Conservation (phyloP, 2,329 filamentous ascomycete genomes). For the Phyllosticta citribraziliensis region DNA sequence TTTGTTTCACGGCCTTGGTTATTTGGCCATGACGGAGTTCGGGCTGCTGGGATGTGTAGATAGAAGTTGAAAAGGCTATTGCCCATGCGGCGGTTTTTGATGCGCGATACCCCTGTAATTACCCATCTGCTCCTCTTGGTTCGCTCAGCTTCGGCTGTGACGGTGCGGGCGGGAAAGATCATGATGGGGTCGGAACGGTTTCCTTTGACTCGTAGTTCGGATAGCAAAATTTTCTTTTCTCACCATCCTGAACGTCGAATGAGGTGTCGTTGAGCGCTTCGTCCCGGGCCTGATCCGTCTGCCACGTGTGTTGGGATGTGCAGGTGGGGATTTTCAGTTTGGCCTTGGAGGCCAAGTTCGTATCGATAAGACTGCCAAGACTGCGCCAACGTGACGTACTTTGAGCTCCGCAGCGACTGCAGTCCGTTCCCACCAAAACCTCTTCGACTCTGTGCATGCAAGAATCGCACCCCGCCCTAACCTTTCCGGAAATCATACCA, state of each 20-base stretch:
- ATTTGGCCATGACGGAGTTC: not conserved
- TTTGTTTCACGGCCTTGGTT: not conserved
- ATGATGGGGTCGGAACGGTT: not conserved
- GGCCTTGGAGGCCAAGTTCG: not conserved
- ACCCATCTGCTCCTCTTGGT: not conserved
- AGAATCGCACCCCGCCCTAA: not conserved
- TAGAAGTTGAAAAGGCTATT: not conserved
- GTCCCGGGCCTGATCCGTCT: not conserved
- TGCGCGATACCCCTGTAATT: not conserved
- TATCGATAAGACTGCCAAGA: not conserved
- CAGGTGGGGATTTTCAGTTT: not conserved
- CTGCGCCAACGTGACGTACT: not conserved
- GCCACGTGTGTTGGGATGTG: not conserved
- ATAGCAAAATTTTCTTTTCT: not conserved
- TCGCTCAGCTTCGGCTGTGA: not conserved
- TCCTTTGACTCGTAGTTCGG: not conserved
- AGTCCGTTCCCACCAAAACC: not conserved
- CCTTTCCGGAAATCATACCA: not conserved
- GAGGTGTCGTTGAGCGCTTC: not conserved
- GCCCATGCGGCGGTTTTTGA: not conserved
- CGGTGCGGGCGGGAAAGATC: not conserved
- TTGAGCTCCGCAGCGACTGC: not conserved
- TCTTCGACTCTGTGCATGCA: not conserved
- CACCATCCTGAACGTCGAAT: not conserved
- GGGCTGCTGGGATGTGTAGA: not conserved